Evolutionary conservation across 768 basidiomycete genomes (phyloP).

Genomic region (Phylloporus rhodoxanthus): DNA sequence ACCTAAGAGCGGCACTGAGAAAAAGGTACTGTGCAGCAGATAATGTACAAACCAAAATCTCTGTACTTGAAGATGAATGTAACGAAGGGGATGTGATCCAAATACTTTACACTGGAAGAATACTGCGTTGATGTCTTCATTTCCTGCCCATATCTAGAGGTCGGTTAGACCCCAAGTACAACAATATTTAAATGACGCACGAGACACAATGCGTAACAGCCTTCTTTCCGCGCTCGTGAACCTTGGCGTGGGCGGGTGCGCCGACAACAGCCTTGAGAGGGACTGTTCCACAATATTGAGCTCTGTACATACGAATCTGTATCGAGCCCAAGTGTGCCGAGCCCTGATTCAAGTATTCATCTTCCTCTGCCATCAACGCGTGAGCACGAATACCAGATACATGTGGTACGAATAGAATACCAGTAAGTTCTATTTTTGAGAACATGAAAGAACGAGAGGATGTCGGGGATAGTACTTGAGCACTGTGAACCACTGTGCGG

Average conservation of each 20-base stretch:
- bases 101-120: neutral
- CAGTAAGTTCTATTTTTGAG: constrained; percentile 25
- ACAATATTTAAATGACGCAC: constrained; percentile 10
- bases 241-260: constrained; percentile 9
- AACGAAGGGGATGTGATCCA: constrained; percentile 18
- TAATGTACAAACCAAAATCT: constrained; percentile 20
- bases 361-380: constrained; percentile 21
- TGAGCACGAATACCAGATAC: constrained; percentile 3
- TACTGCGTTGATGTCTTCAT: neutral
- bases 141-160: constrained; percentile 23
- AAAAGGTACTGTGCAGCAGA: neutral
- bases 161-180: neutral
- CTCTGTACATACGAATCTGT: constrained; percentile 8
- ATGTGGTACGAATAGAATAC: constrained; percentile 11
- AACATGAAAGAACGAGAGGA: constrained; percentile 21
- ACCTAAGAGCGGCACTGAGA: constrained; percentile 9
- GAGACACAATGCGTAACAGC: constrained; percentile 26
- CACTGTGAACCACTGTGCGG: constrained; percentile 7
- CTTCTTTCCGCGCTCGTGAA: constrained; percentile 30
- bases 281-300: neutral
- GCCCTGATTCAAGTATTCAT: constrained; percentile 15
- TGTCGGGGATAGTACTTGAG: constrained; percentile 9
- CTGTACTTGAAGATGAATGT: constrained; percentile 30
- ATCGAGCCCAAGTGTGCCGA: constrained; percentile 22
- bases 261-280: too few species aligned